Percentiles rank a stretch among this genome's conserved stretches.
Evolutionary conservation across 2,329 filamentous ascomycete genomes (phyloP).

Genomic region (Zasmidium angulare): DNA sequence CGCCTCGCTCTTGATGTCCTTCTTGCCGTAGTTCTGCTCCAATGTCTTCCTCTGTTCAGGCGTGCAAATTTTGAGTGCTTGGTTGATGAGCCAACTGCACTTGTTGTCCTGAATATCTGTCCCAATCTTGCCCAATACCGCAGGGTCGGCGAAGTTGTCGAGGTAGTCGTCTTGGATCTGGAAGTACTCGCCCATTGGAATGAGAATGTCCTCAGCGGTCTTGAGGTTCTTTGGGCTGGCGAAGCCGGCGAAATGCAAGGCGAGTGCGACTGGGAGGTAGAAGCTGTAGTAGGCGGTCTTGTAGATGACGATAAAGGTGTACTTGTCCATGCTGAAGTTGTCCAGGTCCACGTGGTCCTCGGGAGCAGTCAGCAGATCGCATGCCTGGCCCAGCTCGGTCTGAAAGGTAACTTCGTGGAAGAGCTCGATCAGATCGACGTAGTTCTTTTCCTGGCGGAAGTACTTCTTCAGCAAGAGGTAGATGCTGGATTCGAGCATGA

Average conservation of each 20-base stretch:
- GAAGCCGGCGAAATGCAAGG: constrained; percentile 79
- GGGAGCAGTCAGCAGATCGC: constrained; percentile 91
- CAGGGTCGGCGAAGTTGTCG: constrained; percentile 91
- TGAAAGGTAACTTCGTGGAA: constrained; percentile 95
- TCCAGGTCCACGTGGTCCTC: constrained; percentile 89
- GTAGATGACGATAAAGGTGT: constrained; percentile 98
- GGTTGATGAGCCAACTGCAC: constrained; percentile 97
- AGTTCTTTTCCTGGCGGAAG: constrained; percentile 83
- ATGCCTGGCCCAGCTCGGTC: constrained; percentile 92
- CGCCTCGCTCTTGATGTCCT: constrained; percentile 79
- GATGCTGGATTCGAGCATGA: constrained; percentile 90
- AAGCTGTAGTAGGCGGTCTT: constrained; percentile 99
- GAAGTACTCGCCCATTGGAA: constrained; percentile 98
- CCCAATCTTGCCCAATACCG: constrained; percentile 95
- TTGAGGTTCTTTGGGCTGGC: constrained; percentile 87
- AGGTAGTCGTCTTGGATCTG: constrained; percentile 99
- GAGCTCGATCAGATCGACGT: constrained; percentile 88
- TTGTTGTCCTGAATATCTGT: constrained; percentile 99
- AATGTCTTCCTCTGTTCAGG: constrained; percentile 85
- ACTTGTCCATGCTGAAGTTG: constrained; percentile 95
- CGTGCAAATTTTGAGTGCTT: constrained; percentile 76
- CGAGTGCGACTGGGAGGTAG: constrained; percentile 92
- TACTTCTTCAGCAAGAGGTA: constrained; percentile 90
- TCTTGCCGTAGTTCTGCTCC: constrained; percentile 90
- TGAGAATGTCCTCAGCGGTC: constrained; percentile 85